These are phyloP conservation scores for Hirschfeldia incana DNA, from an alignment of 345 rosid species.

Conservation along the genomic window DNA sequence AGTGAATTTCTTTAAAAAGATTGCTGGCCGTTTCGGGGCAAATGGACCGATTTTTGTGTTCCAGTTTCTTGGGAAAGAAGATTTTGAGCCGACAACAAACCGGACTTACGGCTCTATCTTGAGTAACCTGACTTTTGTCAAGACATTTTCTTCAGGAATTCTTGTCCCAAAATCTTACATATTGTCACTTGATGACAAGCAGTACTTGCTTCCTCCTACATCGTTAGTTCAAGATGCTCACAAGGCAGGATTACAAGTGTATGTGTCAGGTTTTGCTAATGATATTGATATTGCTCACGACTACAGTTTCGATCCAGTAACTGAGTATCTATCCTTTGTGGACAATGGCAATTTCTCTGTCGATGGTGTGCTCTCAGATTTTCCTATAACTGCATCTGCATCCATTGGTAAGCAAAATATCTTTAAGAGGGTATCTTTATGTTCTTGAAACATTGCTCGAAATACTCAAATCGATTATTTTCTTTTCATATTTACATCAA, in stretches of 20 bases:
- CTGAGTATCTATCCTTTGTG: conserved; percentile 58
- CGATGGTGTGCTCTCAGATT: conserved; percentile 77
- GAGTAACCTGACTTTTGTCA: conserved; percentile 63
- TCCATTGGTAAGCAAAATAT: conserved; percentile 48
- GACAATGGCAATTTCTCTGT: conserved; percentile 74
- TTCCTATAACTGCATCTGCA: conserved; percentile 67
- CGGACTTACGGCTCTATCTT: conserved; percentile 59
- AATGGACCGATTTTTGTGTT: conserved; percentile 53
- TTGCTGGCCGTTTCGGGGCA: conserved; percentile 41
- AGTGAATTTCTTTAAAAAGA: conserved; percentile 56
- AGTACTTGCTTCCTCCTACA: conserved; percentile 52
- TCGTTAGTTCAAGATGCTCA: conserved; percentile 74
- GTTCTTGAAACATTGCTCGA: neutral
- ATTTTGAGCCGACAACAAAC: conserved; percentile 60
- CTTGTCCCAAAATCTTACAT: conserved; percentile 74
- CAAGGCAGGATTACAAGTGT: conserved; percentile 65
- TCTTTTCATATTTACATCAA: conserved; percentile 33
- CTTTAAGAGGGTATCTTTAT: neutral
- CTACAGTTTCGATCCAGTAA: conserved; percentile 71
- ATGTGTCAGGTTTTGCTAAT: conserved; percentile 61
- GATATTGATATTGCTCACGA: conserved; percentile 61
- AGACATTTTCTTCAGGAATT: conserved; percentile 82
- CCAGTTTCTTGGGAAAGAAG: conserved; percentile 45
- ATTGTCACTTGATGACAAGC: conserved; percentile 48
- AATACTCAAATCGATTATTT: neutral